Percentiles rank a stretch among this genome's conserved stretches.
Evolutionary conservation across 352 stramenopile genomes (phyloP).

Genomic region (Plasmopara halstedii): DNA sequence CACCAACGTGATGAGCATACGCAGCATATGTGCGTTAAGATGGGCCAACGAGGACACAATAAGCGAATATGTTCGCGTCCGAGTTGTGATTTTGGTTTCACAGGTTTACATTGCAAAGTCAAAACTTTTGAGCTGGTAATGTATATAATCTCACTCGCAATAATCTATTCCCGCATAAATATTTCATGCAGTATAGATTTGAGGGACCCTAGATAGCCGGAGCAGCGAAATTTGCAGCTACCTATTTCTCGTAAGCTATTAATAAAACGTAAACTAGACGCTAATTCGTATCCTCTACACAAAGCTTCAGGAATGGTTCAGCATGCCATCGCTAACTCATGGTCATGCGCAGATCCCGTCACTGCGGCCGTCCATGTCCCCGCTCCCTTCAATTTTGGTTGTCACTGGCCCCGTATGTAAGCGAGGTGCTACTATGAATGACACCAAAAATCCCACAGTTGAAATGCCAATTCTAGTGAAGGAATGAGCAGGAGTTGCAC

Average conservation of each 20-base stretch:
- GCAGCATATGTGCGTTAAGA: too few relatives aligned
- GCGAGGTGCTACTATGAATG: slow-evolving; percentile 24
- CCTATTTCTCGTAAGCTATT: not conserved
- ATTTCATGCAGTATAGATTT: slow-evolving; percentile 14
- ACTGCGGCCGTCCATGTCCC: not conserved
- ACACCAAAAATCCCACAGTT: slow-evolving; percentile 19
- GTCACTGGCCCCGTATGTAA: slow-evolving; percentile 13
- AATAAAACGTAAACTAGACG: not conserved
- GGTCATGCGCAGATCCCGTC: slow-evolving; percentile 2
- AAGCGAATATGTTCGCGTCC: too few relatives aligned
- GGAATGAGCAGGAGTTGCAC: slow-evolving; percentile 1
- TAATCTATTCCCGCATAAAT: slow-evolving; percentile 15
- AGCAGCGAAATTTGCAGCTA: not conserved
- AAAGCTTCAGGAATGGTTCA: not conserved
- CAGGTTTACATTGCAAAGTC: too few relatives aligned
- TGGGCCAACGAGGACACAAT: too few relatives aligned
- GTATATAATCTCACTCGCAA: not conserved
- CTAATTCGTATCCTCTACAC: slow-evolving; percentile 1
- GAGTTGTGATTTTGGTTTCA: too few relatives aligned
- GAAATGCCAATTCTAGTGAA: not conserved
- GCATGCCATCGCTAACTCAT: slow-evolving; percentile 14
- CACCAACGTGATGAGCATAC: too few relatives aligned
- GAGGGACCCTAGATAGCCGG: slow-evolving; percentile 3
- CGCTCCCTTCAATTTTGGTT: slow-evolving; percentile 2
- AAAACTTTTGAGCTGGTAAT: not conserved